A percentile compares a stretch with the other conserved stretches of the same genome.
Conservation (phyloP, 805 yeast species). For the Maudiozyma barnettii region DNA sequence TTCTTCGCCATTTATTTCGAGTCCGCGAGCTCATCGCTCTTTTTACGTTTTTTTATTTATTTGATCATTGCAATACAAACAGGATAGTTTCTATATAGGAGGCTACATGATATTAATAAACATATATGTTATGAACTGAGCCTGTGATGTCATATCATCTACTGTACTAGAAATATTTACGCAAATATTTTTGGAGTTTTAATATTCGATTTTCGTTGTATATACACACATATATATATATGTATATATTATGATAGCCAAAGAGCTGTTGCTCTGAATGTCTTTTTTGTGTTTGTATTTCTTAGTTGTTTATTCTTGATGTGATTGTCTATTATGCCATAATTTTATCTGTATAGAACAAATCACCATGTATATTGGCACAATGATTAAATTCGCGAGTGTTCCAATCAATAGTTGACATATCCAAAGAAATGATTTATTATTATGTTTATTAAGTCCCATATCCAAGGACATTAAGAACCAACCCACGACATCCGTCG, state of each 20-base stretch:
- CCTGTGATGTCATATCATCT: no score
- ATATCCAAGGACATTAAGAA: constrained; percentile 54
- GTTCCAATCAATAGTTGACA: constrained; percentile 42
- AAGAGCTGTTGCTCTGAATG: background rate
- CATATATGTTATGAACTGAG: no score
- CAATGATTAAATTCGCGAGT: constrained; percentile 38
- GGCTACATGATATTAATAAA: no score
- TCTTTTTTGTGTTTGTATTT: background rate
- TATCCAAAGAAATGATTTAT: constrained; percentile 41
- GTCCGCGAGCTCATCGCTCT: no score
- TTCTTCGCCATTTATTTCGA: background rate
- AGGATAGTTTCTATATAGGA: no score
- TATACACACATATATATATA: no score
- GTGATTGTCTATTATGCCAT: constrained; percentile 1
- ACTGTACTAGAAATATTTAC: no score
- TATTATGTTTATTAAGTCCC: constrained; percentile 52
- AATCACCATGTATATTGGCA: constrained; percentile 49
- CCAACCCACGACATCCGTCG: constrained; percentile 85
- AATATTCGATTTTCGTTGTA: no score
- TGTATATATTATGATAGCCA: background rate
- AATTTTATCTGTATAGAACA: constrained; percentile 41
- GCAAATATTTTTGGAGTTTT: no score
- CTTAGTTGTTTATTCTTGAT: background rate
- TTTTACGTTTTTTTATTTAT: background rate
- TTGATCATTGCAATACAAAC: no score